Conservation (phyloP, 192 early-diverging fungal species). For the Kickxella alabastrina region DNA sequence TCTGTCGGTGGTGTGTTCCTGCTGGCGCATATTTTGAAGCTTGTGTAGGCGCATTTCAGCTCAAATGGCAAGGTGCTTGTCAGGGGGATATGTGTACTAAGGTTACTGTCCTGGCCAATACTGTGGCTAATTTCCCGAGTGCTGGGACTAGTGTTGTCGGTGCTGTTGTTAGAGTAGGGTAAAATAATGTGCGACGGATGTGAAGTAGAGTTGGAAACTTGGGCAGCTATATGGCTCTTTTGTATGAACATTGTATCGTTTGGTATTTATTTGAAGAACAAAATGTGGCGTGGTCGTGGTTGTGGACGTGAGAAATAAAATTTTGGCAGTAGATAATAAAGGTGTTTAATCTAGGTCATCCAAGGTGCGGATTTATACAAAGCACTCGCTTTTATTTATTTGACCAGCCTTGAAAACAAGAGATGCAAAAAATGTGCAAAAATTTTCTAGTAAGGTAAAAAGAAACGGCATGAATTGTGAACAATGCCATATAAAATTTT, state of each 20-base stretch:
- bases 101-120: slow-evolving; percentile 4
- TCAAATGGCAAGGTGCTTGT: background rate
- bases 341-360: background rate
- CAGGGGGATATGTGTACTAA: background rate
- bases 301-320: background rate
- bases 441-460: background rate
- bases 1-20: background rate
- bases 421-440: background rate
- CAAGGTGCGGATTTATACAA: background rate
- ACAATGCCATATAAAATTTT: background rate
- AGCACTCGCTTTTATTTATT: background rate
- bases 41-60: slow-evolving; percentile 4
- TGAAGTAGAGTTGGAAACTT: no score
- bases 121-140: background rate
- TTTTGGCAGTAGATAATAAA: background rate
- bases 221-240: background rate
- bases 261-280: background rate
- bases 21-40: background rate
- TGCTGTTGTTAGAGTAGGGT: background rate
- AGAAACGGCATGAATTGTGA: background rate
- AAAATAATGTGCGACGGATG: no score
- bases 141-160: background rate
- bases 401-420: background rate
- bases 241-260: background rate
- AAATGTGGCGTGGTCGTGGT: background rate